Conservation (phyloP, 1,284 basidiomycete species). For the Ustilago sp. region DNA sequence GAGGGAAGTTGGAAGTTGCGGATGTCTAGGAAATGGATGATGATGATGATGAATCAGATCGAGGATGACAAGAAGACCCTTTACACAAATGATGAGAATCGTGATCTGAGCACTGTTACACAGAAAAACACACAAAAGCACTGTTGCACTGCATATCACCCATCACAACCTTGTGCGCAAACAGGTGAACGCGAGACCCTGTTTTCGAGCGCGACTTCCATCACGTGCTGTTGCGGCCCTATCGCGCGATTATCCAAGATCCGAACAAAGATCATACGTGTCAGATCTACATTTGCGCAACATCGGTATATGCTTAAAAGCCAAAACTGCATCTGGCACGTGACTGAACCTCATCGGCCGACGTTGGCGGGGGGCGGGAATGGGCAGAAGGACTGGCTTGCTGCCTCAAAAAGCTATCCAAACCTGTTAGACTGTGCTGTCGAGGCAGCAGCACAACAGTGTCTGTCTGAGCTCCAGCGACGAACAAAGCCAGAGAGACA, state of each 20-base stretch:
- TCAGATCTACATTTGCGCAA: not conserved
- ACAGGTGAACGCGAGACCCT: slow-evolving; percentile 1
- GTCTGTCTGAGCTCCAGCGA: not conserved
- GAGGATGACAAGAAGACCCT: not conserved
- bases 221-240: not conserved
- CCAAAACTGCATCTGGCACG: too few species aligned
- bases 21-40: not conserved
- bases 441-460: too few species aligned
- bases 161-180: not conserved
- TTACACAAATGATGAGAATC: not conserved
- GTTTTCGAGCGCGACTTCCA: not conserved
- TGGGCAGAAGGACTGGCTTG: too few species aligned
- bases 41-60: not conserved
- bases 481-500: not conserved
- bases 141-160: not conserved
- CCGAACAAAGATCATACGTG: not conserved
- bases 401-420: not conserved
- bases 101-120: not conserved
- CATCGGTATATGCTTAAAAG: too few species aligned
- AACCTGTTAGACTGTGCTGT: too few species aligned
- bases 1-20: not conserved
- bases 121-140: not conserved
- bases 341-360: too few species aligned
- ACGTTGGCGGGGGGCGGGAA: too few species aligned
- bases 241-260: not conserved